These are phyloP conservation scores for Thelonectria discophora DNA, from an alignment of 2,329 filamentous ascomycete species.

Conservation along the genomic window DNA sequence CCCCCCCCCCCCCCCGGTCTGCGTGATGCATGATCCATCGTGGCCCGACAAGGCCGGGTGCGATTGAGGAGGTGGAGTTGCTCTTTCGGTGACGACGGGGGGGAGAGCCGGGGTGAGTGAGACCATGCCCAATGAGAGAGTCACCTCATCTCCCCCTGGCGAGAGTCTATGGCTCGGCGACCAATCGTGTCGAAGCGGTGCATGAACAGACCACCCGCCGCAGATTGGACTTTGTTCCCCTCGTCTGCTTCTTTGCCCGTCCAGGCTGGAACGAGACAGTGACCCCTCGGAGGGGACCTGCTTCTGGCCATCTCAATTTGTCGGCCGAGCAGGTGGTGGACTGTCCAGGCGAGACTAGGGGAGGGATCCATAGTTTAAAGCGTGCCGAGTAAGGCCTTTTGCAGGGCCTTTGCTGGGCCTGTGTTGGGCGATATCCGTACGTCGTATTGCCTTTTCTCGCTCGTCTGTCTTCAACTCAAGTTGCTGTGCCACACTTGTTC, in stretches of 20 bases:
- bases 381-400: slow-evolving; percentile 2
- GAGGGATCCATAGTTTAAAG: slow-evolving; percentile 18
- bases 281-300: slow-evolving; percentile 29
- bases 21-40: slow-evolving; percentile 22
- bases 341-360: not conserved
- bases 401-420: too few species aligned
- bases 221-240: slow-evolving; percentile 26
- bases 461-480: not conserved
- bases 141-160: slow-evolving; percentile 36
- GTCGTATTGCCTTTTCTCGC: not conserved
- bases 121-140: slow-evolving; percentile 40
- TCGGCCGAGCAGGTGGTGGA: slow-evolving; percentile 13
- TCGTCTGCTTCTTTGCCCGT: slow-evolving; percentile 5
- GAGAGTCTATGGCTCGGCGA: slow-evolving; percentile 21
- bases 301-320: slow-evolving; percentile 27
- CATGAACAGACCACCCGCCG: slow-evolving; percentile 31
- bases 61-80: slow-evolving; percentile 30
- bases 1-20: slow-evolving; percentile 8
- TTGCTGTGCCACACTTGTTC: slow-evolving; percentile 18
- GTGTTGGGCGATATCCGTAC: not conserved
- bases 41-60: slow-evolving; percentile 26
- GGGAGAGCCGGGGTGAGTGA: slow-evolving; percentile 37
- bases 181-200: slow-evolving; percentile 37
- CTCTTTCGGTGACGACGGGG: slow-evolving; percentile 11
- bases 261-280: slow-evolving; percentile 22